phyloP scores from a whole-genome alignment of 2,329 filamentous ascomycete genomes.

The Alternaria longipes region DNA sequence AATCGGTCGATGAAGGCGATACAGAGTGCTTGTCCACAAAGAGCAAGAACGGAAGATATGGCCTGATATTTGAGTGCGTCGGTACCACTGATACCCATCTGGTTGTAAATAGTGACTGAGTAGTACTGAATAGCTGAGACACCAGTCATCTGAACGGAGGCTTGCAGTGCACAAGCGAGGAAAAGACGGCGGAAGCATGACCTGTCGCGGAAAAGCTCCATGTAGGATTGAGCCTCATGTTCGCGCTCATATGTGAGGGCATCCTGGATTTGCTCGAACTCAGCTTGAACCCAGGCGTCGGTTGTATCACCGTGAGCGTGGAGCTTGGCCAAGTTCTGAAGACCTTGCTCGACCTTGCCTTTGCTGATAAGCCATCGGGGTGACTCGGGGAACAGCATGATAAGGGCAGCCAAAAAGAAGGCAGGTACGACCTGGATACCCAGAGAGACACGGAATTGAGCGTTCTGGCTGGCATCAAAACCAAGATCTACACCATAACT shows the following conservation, averaged over 20 bases:
- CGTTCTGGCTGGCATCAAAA: slow-evolving; percentile 57
- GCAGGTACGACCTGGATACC: slow-evolving; percentile 78
- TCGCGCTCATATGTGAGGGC: slow-evolving; percentile 72
- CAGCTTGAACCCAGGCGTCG: slow-evolving; percentile 75
- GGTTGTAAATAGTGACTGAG: slow-evolving; percentile 70
- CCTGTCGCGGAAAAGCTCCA: slow-evolving; percentile 71
- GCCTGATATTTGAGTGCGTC: slow-evolving; percentile 78
- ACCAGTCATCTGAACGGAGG: slow-evolving; percentile 79
- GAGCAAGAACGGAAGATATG: slow-evolving; percentile 75
- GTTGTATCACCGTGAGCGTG: slow-evolving; percentile 73
- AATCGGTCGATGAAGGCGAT: slow-evolving; percentile 74
- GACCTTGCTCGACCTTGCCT: slow-evolving; percentile 69
- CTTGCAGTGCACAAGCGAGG: slow-evolving; percentile 74
- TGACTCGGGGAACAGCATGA: slow-evolving; percentile 75
- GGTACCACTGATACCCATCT: slow-evolving; percentile 72
- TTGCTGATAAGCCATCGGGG: slow-evolving; percentile 78
- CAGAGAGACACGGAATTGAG: slow-evolving; percentile 70
- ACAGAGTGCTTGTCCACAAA: slow-evolving; percentile 73
- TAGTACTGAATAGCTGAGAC: slow-evolving; percentile 74
- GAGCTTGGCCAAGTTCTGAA: slow-evolving; percentile 72
- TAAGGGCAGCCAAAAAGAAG: slow-evolving; percentile 69
- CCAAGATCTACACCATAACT: slow-evolving; percentile 71
- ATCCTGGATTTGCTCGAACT: slow-evolving; percentile 76
- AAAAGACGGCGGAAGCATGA: slow-evolving; percentile 77
- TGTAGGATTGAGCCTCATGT: slow-evolving; percentile 73